phyloP scores from a whole-genome alignment of 352 stramenopile genomes.

The Globisporangium viniferum region DNA sequence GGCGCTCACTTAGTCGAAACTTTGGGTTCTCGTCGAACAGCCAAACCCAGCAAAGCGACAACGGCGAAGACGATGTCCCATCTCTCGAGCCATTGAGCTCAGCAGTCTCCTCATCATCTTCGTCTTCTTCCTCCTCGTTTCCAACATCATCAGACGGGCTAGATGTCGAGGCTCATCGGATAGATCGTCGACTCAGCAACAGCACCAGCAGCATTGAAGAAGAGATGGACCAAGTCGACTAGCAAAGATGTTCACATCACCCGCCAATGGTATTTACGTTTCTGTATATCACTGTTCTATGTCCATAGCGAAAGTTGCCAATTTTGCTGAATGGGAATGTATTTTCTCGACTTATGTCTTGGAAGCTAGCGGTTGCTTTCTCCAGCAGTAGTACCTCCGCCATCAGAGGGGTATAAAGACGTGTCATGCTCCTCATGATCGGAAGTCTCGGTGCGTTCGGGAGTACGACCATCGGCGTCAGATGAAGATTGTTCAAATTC shows the following conservation, averaged over 20 bases:
- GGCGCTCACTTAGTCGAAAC: conserved; percentile 36
- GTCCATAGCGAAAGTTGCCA: neutral
- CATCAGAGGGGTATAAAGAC: neutral
- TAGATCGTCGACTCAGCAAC: conserved; percentile 21
- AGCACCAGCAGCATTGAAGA: conserved; percentile 41
- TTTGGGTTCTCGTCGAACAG: conserved; percentile 21
- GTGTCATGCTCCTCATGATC: neutral
- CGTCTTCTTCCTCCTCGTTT: conserved; percentile 28
- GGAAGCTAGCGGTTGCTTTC: neutral
- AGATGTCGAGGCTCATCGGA: neutral
- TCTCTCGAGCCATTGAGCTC: conserved; percentile 11
- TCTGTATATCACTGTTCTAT: neutral
- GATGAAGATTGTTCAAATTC: neutral
- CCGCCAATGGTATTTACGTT: conserved; percentile 1
- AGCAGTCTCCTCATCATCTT: conserved; percentile 31
- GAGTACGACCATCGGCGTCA: neutral
- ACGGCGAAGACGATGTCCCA: conserved; percentile 10
- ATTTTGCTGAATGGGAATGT: conserved; percentile 1
- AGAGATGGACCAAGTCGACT: conserved; percentile 72
- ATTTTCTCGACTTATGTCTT: neutral
- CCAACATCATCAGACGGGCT: conserved; percentile 9
- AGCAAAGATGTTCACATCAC: neutral
- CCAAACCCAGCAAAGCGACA: conserved; percentile 3
- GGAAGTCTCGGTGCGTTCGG: neutral
- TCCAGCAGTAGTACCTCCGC: neutral